These are phyloP conservation scores for Pythium brachiatum DNA, from an alignment of 352 stramenopile genomes.

Conservation along the genomic window DNA sequence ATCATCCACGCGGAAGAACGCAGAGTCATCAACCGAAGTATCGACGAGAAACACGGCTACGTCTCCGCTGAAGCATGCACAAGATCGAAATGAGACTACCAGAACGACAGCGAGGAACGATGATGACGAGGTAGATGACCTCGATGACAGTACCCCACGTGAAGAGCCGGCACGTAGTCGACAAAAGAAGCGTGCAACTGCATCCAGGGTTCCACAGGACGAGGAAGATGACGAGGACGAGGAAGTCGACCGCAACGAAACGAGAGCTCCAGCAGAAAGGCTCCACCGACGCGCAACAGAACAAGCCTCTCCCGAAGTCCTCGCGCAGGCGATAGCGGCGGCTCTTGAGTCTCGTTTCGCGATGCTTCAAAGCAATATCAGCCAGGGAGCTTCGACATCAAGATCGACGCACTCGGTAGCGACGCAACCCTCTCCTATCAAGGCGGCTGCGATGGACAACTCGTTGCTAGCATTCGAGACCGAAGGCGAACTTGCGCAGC, in stretches of 20 bases:
- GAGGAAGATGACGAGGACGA: neutral
- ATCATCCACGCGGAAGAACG: neutral
- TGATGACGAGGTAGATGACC: neutral
- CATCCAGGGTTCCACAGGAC: neutral
- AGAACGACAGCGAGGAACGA: neutral
- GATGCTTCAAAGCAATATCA: constrained; percentile 10
- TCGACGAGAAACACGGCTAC: constrained; percentile 1
- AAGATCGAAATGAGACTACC: neutral
- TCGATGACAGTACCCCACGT: neutral
- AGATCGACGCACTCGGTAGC: constrained; percentile 7
- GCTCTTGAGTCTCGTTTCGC: constrained; percentile 25
- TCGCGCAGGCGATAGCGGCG: constrained; percentile 27
- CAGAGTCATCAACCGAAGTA: neutral
- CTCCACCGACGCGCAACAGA: neutral
- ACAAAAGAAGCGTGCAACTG: neutral
- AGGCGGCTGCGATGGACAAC: constrained; percentile 11
- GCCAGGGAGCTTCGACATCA: neutral
- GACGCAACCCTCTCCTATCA: constrained; percentile 11
- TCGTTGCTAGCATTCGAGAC: constrained; percentile 39
- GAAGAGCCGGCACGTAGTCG: neutral
- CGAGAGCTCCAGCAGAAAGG: neutral
- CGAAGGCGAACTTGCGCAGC: constrained; percentile 51
- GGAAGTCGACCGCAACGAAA: neutral
- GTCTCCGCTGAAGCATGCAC: neutral
- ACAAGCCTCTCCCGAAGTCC: constrained; percentile 14